A percentile compares a stretch with the other conserved stretches of the same genome.
phyloP scores from a whole-genome alignment of 805 yeast genomes.

The Myxozyma udenii region DNA sequence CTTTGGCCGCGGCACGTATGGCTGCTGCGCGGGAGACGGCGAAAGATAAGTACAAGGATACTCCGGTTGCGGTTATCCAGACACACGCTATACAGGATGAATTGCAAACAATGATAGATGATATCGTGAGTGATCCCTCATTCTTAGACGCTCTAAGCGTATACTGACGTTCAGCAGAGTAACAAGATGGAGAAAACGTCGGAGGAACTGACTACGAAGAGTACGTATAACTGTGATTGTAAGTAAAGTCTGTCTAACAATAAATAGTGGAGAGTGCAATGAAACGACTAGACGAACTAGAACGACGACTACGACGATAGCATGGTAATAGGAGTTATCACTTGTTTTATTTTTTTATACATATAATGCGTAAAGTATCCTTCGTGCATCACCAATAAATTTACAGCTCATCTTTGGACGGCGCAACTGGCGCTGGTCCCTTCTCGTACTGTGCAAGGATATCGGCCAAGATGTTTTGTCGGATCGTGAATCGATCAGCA shows the following conservation, averaged over 20 bases:
- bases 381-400: not conserved
- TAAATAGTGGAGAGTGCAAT: constrained; percentile 16
- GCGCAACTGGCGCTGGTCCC: constrained; percentile 4
- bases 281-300: constrained; percentile 21
- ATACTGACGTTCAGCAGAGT: no score
- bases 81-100: constrained; percentile 17
- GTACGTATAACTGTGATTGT: constrained; percentile 4
- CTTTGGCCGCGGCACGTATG: constrained; percentile 11
- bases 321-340: not conserved
- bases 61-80: constrained; percentile 24
- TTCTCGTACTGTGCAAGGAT: constrained; percentile 31
- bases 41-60: constrained; percentile 8
- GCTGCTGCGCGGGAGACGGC: constrained; percentile 15
- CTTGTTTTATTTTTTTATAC: not conserved
- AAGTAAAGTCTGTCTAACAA: not conserved
- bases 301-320: not conserved
- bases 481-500: constrained; percentile 50
- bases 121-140: constrained; percentile 4
- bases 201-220: constrained; percentile 12
- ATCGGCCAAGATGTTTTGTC: constrained; percentile 49
- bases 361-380: not conserved
- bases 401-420: constrained; percentile 20
- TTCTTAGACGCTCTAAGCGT: no score
- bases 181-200: constrained; percentile 7
- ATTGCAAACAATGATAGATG: constrained; percentile 13